Percentiles rank a stretch among this genome's conserved stretches.
These are phyloP conservation scores for Gigaspora rosea DNA, from an alignment of 192 early-diverging fungal genomes.

Conservation along the genomic window DNA sequence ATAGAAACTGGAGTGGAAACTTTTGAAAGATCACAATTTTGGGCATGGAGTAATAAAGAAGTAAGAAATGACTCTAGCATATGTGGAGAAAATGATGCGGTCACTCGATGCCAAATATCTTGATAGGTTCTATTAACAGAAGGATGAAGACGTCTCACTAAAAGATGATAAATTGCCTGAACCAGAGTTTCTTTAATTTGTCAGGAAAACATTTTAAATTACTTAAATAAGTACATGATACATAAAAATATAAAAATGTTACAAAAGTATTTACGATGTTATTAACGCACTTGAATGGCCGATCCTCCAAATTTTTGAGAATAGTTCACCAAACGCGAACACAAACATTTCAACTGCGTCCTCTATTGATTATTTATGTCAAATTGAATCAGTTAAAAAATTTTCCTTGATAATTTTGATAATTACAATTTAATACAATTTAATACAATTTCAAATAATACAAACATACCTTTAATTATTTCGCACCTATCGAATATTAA, in stretches of 20 bases:
- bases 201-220: not conserved
- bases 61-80: slow-evolving; percentile 18
- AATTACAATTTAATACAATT: too few species aligned
- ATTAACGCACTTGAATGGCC: slow-evolving; percentile 24
- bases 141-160: slow-evolving; percentile 4
- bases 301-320: slow-evolving; percentile 30
- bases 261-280: not conserved
- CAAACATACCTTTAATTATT: slow-evolving; percentile 16
- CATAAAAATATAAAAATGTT: slow-evolving; percentile 1
- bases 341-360: slow-evolving; percentile 4
- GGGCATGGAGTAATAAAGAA: not conserved
- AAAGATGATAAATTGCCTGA: not conserved
- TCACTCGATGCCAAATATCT: slow-evolving; percentile 4
- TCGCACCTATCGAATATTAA: not conserved
- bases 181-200: slow-evolving; percentile 1
- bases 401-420: not conserved
- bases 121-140: not conserved
- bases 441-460: not conserved
- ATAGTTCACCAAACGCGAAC: slow-evolving; percentile 27
- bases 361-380: not conserved
- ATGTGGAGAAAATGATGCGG: slow-evolving; percentile 6
- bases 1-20: slow-evolving; percentile 1
- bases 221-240: not conserved
- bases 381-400: not conserved
- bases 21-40: not conserved